These are phyloP conservation scores for Amesomyces nigricolor DNA, from an alignment of 2,329 filamentous ascomycete genomes.

Conservation along the genomic window DNA sequence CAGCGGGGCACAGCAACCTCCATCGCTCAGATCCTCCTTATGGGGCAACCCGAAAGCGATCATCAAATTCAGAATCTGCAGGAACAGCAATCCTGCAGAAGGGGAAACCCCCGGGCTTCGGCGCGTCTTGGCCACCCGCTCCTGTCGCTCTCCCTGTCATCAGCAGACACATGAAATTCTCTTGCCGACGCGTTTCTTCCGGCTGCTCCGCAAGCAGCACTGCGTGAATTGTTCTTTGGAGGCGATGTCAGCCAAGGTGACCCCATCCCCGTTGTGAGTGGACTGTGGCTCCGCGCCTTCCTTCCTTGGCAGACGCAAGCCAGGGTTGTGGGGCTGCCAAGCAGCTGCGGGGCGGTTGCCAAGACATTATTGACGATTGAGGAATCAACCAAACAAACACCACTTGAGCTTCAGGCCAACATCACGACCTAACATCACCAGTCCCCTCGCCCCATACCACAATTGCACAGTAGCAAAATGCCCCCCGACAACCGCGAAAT, in stretches of 20 bases:
- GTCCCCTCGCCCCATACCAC: too few species aligned
- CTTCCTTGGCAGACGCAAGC: background rate
- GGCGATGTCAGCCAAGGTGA: background rate
- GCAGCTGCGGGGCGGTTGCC: background rate
- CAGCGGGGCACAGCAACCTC: conserved; percentile 1
- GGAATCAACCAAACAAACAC: conserved; percentile 4
- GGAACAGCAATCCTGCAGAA: background rate
- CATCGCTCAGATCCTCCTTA: background rate
- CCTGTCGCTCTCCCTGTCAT: background rate
- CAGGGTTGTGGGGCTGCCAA: background rate
- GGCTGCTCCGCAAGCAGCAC: conserved; percentile 4
- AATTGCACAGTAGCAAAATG: background rate
- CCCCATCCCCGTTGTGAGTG: background rate
- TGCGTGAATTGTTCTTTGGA: conserved; percentile 1
- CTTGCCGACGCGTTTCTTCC: background rate
- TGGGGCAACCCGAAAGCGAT: background rate
- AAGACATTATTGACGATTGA: background rate
- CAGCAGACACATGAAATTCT: background rate
- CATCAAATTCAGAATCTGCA: background rate
- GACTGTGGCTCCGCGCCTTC: background rate
- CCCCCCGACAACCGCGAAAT: conserved; percentile 9
- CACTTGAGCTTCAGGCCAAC: background rate
- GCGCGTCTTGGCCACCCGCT: background rate
- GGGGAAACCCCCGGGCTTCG: conserved; percentile 1
- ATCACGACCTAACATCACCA: background rate